Conservation (phyloP, 1,139 yeast species). For the Taphrina communis region DNA sequence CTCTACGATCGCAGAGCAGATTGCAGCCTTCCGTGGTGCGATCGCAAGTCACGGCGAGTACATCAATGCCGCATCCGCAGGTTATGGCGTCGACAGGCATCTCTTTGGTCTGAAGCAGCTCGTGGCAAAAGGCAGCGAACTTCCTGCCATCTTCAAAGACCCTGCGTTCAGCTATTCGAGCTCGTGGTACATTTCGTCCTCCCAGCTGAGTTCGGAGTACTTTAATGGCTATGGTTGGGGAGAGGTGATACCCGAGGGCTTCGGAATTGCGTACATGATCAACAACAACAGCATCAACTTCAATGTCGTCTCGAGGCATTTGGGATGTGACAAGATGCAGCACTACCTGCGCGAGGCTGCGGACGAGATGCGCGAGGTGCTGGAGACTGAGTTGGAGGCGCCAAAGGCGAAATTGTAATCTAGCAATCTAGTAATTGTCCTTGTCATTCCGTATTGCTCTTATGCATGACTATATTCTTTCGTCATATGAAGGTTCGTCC, state of each 20-base stretch:
- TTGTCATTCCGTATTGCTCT: too few relatives aligned
- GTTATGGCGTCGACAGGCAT: slow-evolving; percentile 93
- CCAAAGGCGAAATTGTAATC: slow-evolving; percentile 35
- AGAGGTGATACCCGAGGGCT: slow-evolving; percentile 91
- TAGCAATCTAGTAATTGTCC: too few relatives aligned
- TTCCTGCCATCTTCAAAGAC: slow-evolving; percentile 77
- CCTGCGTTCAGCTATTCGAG: slow-evolving; percentile 76
- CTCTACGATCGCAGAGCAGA: slow-evolving; percentile 64
- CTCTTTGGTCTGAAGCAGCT: slow-evolving; percentile 84
- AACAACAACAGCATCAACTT: slow-evolving; percentile 85
- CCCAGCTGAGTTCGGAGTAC: slow-evolving; percentile 85
- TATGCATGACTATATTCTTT: too few relatives aligned
- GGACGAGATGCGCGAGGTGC: slow-evolving; percentile 75
- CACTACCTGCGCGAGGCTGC: slow-evolving; percentile 79
- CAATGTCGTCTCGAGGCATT: slow-evolving; percentile 79
- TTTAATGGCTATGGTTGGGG: slow-evolving; percentile 97
- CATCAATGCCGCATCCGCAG: slow-evolving; percentile 79
- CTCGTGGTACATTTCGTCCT: slow-evolving; percentile 86
- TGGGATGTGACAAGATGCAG: slow-evolving; percentile 69
- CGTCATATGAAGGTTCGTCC: too few relatives aligned
- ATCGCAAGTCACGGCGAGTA: slow-evolving; percentile 75
- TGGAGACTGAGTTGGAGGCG: slow-evolving; percentile 52
- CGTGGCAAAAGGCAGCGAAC: slow-evolving; percentile 63
- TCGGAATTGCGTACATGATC: slow-evolving; percentile 92
- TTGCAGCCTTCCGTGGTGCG: slow-evolving; percentile 74